Conservation (phyloP, 2,329 filamentous ascomycete species). For the Ophiostoma himal-ulmi region DNA sequence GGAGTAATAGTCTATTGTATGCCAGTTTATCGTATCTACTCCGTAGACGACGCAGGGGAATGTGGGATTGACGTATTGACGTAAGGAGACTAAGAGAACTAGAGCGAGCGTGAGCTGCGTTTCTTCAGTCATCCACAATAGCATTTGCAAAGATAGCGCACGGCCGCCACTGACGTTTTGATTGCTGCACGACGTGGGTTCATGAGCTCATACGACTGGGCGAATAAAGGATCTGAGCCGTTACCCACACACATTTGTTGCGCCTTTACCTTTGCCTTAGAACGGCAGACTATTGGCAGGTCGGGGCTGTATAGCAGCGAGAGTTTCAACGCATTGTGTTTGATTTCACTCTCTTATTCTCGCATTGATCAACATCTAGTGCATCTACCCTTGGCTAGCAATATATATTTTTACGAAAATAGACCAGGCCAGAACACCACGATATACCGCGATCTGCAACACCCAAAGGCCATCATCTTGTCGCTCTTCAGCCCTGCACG, state of each 20-base stretch:
- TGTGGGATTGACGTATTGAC: neutral
- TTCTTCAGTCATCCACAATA: neutral
- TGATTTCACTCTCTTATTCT: slow-evolving; percentile 11
- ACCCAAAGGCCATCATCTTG: neutral
- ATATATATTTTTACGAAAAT: neutral
- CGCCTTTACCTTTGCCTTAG: neutral
- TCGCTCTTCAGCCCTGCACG: neutral
- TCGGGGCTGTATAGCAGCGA: neutral
- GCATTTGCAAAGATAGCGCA: neutral
- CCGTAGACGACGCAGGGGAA: too few relatives aligned
- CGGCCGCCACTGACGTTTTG: neutral
- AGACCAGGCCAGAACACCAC: slow-evolving; percentile 2
- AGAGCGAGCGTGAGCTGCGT: neutral
- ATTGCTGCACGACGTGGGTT: slow-evolving; percentile 13
- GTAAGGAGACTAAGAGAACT: neutral
- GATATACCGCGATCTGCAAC: slow-evolving; percentile 3
- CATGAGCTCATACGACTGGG: slow-evolving; percentile 22
- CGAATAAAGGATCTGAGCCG: neutral
- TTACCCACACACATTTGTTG: neutral
- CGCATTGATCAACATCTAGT: neutral
- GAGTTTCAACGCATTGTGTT: neutral
- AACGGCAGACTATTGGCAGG: neutral
- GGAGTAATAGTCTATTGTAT: neutral
- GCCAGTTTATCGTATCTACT: neutral
- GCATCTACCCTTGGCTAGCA: too few relatives aligned